phyloP scores from a whole-genome alignment of 2,329 filamentous ascomycete genomes.

The Colletotrichum liriopes region DNA sequence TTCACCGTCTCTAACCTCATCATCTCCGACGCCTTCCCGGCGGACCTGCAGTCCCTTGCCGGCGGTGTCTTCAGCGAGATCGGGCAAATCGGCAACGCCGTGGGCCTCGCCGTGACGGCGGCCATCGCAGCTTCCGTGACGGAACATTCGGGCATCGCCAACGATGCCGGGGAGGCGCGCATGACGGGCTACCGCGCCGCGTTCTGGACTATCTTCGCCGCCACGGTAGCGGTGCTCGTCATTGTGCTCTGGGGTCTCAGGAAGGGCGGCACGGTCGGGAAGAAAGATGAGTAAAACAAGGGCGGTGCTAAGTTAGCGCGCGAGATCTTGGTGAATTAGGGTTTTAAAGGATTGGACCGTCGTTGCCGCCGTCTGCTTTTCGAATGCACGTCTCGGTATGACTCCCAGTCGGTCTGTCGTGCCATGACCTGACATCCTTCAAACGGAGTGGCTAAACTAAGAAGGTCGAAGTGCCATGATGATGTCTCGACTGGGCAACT shows the following conservation, averaged over 20 bases:
- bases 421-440: neutral
- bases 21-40: constrained; percentile 68
- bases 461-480: neutral
- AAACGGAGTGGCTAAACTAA: too few relatives aligned
- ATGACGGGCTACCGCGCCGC: constrained; percentile 67
- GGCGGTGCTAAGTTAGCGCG: constrained; percentile 5
- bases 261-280: constrained; percentile 64
- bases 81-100: constrained; percentile 69
- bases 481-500: too few relatives aligned
- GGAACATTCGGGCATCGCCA: constrained; percentile 51
- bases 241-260: constrained; percentile 60
- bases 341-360: constrained; percentile 7
- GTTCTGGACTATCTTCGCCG: constrained; percentile 68
- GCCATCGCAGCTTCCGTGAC: constrained; percentile 64
- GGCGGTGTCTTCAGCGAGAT: constrained; percentile 74
- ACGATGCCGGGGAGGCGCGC: constrained; percentile 51
- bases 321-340: neutral
- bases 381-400: neutral
- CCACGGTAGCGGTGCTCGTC: constrained; percentile 55
- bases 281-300: constrained; percentile 53
- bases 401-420: neutral
- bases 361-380: constrained; percentile 8
- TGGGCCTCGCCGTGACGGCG: constrained; percentile 67
- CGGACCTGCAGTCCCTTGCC: constrained; percentile 69
- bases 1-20: constrained; percentile 71